Conservation (phyloP, 208 protist species). For the Herpetomonas samuelpessoai region DNA sequence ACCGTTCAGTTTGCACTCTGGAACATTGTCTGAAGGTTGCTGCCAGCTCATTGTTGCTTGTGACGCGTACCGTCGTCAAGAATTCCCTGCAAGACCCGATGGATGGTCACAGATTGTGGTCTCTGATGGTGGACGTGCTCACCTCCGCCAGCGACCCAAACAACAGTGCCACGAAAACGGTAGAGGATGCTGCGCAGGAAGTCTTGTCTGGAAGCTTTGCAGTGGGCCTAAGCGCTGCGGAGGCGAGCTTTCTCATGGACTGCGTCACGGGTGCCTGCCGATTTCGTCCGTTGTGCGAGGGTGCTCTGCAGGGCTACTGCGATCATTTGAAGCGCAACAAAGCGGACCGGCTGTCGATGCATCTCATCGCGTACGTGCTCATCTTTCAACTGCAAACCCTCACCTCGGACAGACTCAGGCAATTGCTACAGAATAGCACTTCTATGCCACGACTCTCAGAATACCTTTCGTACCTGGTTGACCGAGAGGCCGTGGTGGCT, state of each 20-base stretch:
- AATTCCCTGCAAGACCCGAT: no score
- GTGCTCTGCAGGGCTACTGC: constrained; percentile 71
- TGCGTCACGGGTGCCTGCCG: constrained; percentile 45
- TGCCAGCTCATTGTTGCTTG: no score
- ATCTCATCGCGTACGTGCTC: constrained; percentile 69
- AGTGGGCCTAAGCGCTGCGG: constrained; percentile 12
- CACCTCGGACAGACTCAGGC: constrained; percentile 37
- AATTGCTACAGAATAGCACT: constrained; percentile 47
- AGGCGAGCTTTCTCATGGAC: constrained; percentile 41
- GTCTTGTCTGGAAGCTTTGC: constrained; percentile 18
- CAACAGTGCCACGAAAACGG: constrained; percentile 12
- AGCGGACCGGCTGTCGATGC: constrained; percentile 47
- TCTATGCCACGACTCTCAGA: constrained; percentile 48
- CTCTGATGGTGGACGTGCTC: not conserved
- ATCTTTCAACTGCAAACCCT: constrained; percentile 61
- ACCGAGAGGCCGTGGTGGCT: constrained; percentile 19
- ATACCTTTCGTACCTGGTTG: constrained; percentile 59
- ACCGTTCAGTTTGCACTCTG: no score
- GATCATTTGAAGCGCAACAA: constrained; percentile 57
- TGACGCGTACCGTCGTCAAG: no score
- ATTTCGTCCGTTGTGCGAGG: constrained; percentile 63
- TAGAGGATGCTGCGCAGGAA: constrained; percentile 43
- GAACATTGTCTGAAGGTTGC: no score
- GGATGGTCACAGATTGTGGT: not conserved
- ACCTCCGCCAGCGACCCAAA: not conserved